Percentiles rank a stretch among this genome's conserved stretches.
Evolutionary conservation across 2,329 filamentous ascomycete species (phyloP).

Genomic region (Rhexocercosporidium sp.): DNA sequence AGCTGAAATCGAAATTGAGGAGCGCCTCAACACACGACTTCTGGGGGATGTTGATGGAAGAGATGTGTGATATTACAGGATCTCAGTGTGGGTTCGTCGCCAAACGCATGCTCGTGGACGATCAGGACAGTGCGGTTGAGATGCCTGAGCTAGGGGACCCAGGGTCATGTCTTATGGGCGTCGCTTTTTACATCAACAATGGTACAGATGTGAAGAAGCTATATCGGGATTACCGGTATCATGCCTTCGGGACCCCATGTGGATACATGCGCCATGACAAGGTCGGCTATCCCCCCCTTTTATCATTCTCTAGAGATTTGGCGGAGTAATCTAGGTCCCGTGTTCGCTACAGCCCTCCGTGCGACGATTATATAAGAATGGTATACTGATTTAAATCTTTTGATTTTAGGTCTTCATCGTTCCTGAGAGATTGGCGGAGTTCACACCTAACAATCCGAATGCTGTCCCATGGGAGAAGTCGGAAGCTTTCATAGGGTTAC

Average conservation of each 20-base stretch:
- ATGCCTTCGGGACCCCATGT: constrained; percentile 66
- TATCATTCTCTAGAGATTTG: too few relatives aligned
- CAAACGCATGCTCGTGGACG: constrained; percentile 64
- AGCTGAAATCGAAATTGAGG: constrained; percentile 61
- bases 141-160: constrained; percentile 65
- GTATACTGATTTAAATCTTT: background rate
- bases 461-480: constrained; percentile 58
- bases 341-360: background rate
- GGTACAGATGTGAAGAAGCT: constrained; percentile 57
- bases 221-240: constrained; percentile 66
- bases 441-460: constrained; percentile 66
- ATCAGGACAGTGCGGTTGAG: constrained; percentile 61
- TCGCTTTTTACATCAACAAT: constrained; percentile 70
- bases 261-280: constrained; percentile 75
- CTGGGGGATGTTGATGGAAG: constrained; percentile 68
- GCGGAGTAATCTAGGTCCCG: background rate
- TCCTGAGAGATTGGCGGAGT: constrained; percentile 62
- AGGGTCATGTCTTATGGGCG: constrained; percentile 66
- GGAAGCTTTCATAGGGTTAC: constrained; percentile 71
- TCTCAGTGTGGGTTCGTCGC: constrained; percentile 73
- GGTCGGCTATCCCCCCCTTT: constrained; percentile 11
- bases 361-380: background rate
- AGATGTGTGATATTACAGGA: constrained; percentile 64
- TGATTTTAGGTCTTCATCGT: constrained; percentile 61
- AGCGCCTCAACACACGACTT: constrained; percentile 62